Evolutionary conservation across 768 basidiomycete genomes (phyloP).

Genomic region (Leccinum broughii): DNA sequence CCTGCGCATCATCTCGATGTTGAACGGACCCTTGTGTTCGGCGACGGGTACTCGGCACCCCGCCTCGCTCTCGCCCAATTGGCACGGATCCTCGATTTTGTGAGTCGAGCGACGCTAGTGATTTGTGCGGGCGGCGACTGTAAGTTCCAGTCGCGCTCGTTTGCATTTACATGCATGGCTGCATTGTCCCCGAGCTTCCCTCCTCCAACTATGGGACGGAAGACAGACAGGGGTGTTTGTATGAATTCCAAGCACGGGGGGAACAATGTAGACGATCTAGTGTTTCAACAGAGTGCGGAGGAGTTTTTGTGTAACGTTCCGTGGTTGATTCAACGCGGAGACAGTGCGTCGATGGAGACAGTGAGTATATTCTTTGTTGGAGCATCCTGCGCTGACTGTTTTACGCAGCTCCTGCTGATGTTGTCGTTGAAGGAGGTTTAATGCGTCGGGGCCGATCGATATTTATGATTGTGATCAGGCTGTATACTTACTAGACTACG

Average conservation of each 20-base stretch:
- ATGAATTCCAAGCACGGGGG: not conserved
- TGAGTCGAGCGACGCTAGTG: conserved; percentile 5
- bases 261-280: conserved; percentile 3
- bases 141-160: conserved; percentile 15
- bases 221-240: not conserved
- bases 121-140: conserved; percentile 13
- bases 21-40: conserved; percentile 5
- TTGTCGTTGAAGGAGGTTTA: no score
- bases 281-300: conserved; percentile 15
- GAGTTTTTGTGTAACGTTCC: conserved; percentile 8
- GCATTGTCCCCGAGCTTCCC: conserved; percentile 1
- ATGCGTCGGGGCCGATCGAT: no score
- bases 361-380: conserved; percentile 1
- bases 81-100: conserved; percentile 7
- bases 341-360: not conserved
- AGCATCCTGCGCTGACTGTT: not conserved
- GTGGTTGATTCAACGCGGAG: conserved; percentile 3
- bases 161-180: conserved; percentile 12
- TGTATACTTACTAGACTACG: no score
- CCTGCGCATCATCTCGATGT: conserved; percentile 6
- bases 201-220: not conserved
- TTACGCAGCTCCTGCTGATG: not conserved
- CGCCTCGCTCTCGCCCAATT: conserved; percentile 7
- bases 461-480: no score
- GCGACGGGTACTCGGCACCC: not conserved